Evolutionary conservation across 805 yeast genomes (phyloP).

Genomic region (Kodamaea leandrae): DNA sequence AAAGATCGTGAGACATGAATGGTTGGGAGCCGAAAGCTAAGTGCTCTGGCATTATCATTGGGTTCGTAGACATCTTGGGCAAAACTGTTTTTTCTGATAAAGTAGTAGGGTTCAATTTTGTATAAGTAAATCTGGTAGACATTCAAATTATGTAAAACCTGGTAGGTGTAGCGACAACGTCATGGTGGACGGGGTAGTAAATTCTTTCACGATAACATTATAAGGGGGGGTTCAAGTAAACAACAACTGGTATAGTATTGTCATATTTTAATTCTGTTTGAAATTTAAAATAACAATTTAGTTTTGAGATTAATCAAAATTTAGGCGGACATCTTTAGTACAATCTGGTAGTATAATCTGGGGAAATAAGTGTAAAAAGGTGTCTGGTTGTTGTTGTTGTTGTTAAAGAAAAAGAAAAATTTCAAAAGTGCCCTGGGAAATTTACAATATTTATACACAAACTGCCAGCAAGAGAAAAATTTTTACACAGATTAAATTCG

Average conservation of each 20-base stretch:
- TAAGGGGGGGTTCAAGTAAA: conserved; percentile 4
- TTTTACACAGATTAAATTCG: conserved; percentile 4
- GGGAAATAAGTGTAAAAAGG: conserved; percentile 2
- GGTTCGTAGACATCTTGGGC: conserved; percentile 23
- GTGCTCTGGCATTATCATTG: conserved; percentile 18
- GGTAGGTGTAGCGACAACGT: conserved; percentile 6
- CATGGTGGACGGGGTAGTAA: conserved; percentile 11
- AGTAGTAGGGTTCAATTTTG: not conserved
- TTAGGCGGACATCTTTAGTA: conserved; percentile 11
- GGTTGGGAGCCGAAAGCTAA: conserved; percentile 23
- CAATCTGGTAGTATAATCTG: conserved; percentile 6
- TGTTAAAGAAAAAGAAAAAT: conserved; percentile 8
- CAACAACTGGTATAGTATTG: conserved; percentile 7
- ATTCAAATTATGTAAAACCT: conserved; percentile 6
- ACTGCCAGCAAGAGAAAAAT: conserved; percentile 6
- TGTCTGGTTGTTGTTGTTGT: conserved; percentile 11
- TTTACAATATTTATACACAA: conserved; percentile 11
- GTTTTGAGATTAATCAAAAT: conserved; percentile 3
- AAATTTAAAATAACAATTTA: conserved; percentile 6
- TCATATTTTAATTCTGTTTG: conserved; percentile 4
- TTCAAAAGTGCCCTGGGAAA: conserved; percentile 4
- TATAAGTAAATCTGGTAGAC: conserved; percentile 1
- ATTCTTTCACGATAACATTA: conserved; percentile 9
- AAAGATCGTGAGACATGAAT: conserved; percentile 14
- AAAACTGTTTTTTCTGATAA: conserved; percentile 13